Evolutionary conservation across 192 early-diverging fungal species (phyloP).

Genomic region (Rhizophagus sp.): DNA sequence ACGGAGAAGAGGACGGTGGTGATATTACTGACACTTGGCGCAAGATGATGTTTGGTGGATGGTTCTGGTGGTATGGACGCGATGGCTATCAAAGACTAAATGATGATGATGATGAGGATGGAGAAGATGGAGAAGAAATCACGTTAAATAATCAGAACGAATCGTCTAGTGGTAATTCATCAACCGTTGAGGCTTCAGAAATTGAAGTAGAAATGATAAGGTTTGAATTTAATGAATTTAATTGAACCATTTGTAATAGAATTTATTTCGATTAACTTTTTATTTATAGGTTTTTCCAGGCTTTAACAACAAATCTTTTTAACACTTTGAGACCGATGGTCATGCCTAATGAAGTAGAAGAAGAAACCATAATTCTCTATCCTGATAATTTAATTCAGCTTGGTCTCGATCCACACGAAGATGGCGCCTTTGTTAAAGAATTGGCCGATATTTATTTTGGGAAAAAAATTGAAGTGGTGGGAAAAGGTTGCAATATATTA

Average conservation of each 20-base stretch:
- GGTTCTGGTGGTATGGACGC: slow-evolving; percentile 55
- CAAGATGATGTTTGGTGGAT: slow-evolving; percentile 48
- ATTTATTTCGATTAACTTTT: slow-evolving; percentile 32
- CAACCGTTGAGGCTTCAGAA: slow-evolving; percentile 14
- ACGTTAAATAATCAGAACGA: slow-evolving; percentile 2
- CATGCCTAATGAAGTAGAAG: slow-evolving; percentile 13
- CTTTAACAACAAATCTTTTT: slow-evolving; percentile 39
- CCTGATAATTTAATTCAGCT: slow-evolving; percentile 43
- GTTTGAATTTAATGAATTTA: slow-evolving; percentile 33
- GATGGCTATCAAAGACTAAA: slow-evolving; percentile 33
- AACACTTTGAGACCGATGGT: background rate
- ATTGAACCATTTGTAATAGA: background rate
- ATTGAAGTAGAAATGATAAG: slow-evolving; percentile 36
- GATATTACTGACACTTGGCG: slow-evolving; percentile 40
- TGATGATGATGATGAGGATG: slow-evolving; percentile 13
- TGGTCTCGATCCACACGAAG: slow-evolving; percentile 45
- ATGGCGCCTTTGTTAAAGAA: slow-evolving; percentile 44
- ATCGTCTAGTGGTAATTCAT: background rate
- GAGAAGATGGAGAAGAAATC: slow-evolving; percentile 27
- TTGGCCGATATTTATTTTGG: slow-evolving; percentile 49
- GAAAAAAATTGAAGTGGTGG: slow-evolving; percentile 35
- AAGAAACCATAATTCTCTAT: slow-evolving; percentile 28
- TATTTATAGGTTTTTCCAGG: slow-evolving; percentile 36
- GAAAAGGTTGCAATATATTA: slow-evolving; percentile 4
- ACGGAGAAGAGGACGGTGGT: slow-evolving; percentile 21